Conservation (phyloP, 2,329 filamentous ascomycete genomes). For the Clonostachys rhizophaga region DNA sequence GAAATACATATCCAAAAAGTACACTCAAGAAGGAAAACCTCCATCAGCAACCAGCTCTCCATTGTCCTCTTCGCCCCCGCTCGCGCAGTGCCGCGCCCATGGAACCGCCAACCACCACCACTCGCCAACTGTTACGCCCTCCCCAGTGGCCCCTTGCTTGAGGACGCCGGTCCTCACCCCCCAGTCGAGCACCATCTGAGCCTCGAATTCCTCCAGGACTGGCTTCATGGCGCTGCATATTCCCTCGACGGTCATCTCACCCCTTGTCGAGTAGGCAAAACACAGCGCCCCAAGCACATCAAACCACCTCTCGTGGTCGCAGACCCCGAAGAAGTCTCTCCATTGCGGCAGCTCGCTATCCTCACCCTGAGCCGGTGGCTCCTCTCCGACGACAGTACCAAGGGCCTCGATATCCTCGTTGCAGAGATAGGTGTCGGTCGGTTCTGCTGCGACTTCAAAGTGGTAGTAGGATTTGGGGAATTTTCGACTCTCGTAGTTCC, state of each 20-base stretch:
- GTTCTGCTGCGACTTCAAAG: constrained; percentile 56
- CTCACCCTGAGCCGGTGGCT: constrained; percentile 35
- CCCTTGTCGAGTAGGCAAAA: constrained; percentile 58
- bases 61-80: not conserved
- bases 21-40: constrained; percentile 5
- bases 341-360: constrained; percentile 60
- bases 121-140: constrained; percentile 44
- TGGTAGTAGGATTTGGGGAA: constrained; percentile 62
- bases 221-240: constrained; percentile 52
- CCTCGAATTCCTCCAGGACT: constrained; percentile 59
- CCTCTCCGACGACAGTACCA: constrained; percentile 20
- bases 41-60: not conserved
- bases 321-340: constrained; percentile 62
- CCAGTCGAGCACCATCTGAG: constrained; percentile 55
- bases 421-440: constrained; percentile 59
- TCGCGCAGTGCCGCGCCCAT: constrained; percentile 6
- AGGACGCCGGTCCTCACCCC: constrained; percentile 47
- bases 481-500: constrained; percentile 66
- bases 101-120: constrained; percentile 64
- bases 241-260: constrained; percentile 47
- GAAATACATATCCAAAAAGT: not conserved
- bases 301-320: constrained; percentile 58
- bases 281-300: constrained; percentile 58
- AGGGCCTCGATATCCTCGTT: constrained; percentile 43
- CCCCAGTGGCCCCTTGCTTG: constrained; percentile 27